Base-by-base conservation (phyloP, 768 basidiomycete species). In the Tulasnella sp. region DNA sequence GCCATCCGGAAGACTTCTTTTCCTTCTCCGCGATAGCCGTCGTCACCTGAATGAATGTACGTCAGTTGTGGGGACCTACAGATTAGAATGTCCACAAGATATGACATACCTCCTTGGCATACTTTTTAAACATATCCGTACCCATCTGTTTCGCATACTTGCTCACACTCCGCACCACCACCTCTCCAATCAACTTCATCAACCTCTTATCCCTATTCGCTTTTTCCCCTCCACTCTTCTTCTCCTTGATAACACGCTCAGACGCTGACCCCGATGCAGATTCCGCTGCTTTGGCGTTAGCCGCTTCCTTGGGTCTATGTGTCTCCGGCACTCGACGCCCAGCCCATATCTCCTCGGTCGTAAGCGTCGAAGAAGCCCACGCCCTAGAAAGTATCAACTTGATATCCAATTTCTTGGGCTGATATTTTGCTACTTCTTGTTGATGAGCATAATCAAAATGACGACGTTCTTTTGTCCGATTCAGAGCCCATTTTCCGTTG, bases 131-230 rank as follows among this genome's bases (percentile, higher is more conserved):
- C 47, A 71, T 63, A 5, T 95, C 90, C 44, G 76, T 74, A 49
- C 79, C 75, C 64, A 95, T 74, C 39, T 78, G 67, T 48, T 79
- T 72, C 45, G 78, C 72, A 61, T 96, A 81, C 69, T 91, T 95
- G 53, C 81, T 84, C 90, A 98, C 91, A 53, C 73, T 79, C 65
- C 80, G 83, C 33, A 99, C 93, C 34, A 99, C 93, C 5, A 93
- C 79, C 1, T 79, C 78, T 5, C 89, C 85, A 15, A 98, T 78
- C 31, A 96, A 72, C 63, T 87, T 87, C 57, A 79, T 61, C 56
- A 95, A 61, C 55, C 76, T 67, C 73, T 90, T 92, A 67, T 95
- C 90, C 70, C 22, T 28, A 42, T 28, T 53, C 25, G 19, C 47
- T 53, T 42, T 53, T 53, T 25, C 42, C 46, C 24, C 53, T 47